phyloP scores from a whole-genome alignment of 495 filamentous ascomycete genomes.

The Neurospora sp. region DNA sequence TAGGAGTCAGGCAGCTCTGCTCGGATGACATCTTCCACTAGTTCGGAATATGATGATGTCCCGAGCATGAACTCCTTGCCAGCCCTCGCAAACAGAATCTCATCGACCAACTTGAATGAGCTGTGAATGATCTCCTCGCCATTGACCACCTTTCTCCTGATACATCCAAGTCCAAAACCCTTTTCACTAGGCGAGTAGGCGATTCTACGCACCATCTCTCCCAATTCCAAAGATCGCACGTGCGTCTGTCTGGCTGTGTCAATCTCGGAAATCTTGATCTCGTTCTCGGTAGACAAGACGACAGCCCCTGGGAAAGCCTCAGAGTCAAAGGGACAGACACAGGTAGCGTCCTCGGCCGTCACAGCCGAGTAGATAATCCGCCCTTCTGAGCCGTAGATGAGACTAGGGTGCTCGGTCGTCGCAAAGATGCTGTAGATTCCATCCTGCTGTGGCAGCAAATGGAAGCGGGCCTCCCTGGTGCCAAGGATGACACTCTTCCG shows the following conservation, averaged over 20 bases:
- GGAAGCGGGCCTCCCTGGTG: conserved; percentile 71
- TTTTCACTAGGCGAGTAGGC: conserved; percentile 73
- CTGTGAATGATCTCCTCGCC: conserved; percentile 40
- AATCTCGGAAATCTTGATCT: conserved; percentile 72
- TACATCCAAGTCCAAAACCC: conserved; percentile 78
- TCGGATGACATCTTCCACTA: conserved; percentile 77
- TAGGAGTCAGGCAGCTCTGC: conserved; percentile 58
- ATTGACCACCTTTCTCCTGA: conserved; percentile 46
- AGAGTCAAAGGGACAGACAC: conserved; percentile 71
- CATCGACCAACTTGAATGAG: conserved; percentile 43
- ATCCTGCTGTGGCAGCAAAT: conserved; percentile 55
- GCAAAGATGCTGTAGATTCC: conserved; percentile 75
- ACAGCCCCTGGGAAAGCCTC: conserved; percentile 74
- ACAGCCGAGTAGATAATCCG: conserved; percentile 88
- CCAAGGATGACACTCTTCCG: conserved; percentile 80
- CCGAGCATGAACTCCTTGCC: conserved; percentile 32
- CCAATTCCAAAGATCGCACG: conserved; percentile 64
- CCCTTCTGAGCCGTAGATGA: conserved; percentile 84
- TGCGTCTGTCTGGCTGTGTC: conserved; percentile 83
- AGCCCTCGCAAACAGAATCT: conserved; percentile 37
- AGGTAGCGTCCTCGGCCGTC: conserved; percentile 78
- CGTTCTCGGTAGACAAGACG: conserved; percentile 63
- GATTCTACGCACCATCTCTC: conserved; percentile 77
- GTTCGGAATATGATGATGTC: conserved; percentile 54
- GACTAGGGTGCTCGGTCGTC: conserved; percentile 82